A percentile compares a stretch with the other conserved stretches of the same genome.
These are phyloP conservation scores for Pleurotus eryngii DNA, from an alignment of 768 basidiomycete species.

Conservation along the genomic window DNA sequence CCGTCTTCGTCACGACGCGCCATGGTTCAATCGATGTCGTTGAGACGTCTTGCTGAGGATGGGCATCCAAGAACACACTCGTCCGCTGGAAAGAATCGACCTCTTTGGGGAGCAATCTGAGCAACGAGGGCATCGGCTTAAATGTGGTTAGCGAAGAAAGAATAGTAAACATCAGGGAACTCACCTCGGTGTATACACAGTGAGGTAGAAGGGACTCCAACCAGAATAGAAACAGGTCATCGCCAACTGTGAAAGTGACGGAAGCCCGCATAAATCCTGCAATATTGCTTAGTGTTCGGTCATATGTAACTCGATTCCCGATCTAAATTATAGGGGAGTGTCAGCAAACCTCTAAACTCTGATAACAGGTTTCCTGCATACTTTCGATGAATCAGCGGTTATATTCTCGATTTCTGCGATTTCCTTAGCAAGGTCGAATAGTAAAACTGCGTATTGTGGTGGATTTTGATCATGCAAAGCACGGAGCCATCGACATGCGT, in stretches of 20 bases:
- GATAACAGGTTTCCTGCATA: too few relatives aligned
- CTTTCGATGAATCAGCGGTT: too few relatives aligned
- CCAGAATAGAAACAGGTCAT: constrained; percentile 59
- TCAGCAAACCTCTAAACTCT: too few relatives aligned
- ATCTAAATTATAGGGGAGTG: too few relatives aligned
- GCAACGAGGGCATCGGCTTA: constrained; percentile 52
- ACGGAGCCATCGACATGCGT: constrained; percentile 65
- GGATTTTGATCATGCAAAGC: constrained; percentile 65
- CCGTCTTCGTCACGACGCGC: constrained; percentile 42
- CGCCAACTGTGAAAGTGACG: constrained; percentile 54
- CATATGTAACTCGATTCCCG: constrained; percentile 20
- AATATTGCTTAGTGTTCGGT: constrained; percentile 47
- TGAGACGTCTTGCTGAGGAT: not conserved
- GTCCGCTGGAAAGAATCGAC: constrained; percentile 37
- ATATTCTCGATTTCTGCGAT: constrained; percentile 26
- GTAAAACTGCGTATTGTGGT: constrained; percentile 43
- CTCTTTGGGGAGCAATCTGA: constrained; percentile 56
- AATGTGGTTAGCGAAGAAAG: not conserved
- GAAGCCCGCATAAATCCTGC: constrained; percentile 50
- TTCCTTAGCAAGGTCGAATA: constrained; percentile 55
- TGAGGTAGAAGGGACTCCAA: constrained; percentile 40
- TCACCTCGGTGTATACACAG: constrained; percentile 36
- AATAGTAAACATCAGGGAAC: not conserved
- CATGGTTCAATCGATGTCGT: constrained; percentile 47
- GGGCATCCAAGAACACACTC: constrained; percentile 22